Evolutionary conservation across 2,329 filamentous ascomycete species (phyloP).

Genomic region (Curvularia sp.): DNA sequence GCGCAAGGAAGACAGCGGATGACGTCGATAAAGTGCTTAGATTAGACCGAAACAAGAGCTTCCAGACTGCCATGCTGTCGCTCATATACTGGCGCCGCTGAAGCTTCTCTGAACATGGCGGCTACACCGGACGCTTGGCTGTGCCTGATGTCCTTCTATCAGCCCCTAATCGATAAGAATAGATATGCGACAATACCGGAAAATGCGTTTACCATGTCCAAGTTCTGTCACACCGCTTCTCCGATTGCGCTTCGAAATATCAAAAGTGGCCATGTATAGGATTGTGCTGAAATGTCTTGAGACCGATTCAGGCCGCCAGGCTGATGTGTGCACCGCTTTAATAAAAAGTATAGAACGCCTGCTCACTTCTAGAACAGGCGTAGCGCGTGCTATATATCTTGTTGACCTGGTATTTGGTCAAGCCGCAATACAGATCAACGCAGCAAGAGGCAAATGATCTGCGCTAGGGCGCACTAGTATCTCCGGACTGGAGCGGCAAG

Average conservation of each 20-base stretch:
- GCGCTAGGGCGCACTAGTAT: not conserved
- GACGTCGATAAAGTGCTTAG: conserved; percentile 6
- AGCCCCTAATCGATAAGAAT: not conserved
- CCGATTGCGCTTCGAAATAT: not conserved
- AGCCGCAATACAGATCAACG: not conserved
- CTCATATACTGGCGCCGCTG: too few species aligned
- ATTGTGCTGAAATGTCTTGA: not conserved
- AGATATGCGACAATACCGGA: not conserved
- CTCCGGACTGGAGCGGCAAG: not conserved
- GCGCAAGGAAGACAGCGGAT: not conserved
- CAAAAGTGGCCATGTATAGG: too few species aligned
- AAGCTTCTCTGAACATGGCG: not conserved
- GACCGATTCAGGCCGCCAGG: not conserved
- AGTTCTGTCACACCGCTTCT: not conserved
- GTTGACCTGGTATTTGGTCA: too few species aligned
- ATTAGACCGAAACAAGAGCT: not conserved
- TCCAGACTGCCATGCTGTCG: not conserved
- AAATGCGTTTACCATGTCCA: not conserved
- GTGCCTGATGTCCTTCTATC: not conserved
- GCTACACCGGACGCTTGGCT: too few species aligned
- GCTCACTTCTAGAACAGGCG: too few species aligned
- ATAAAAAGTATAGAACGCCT: too few species aligned
- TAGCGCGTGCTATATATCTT: too few species aligned
- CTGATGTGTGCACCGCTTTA: not conserved
- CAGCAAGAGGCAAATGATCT: not conserved